These are phyloP conservation scores for Candida jianshihensis DNA, from an alignment of 805 yeast species.

Conservation along the genomic window DNA sequence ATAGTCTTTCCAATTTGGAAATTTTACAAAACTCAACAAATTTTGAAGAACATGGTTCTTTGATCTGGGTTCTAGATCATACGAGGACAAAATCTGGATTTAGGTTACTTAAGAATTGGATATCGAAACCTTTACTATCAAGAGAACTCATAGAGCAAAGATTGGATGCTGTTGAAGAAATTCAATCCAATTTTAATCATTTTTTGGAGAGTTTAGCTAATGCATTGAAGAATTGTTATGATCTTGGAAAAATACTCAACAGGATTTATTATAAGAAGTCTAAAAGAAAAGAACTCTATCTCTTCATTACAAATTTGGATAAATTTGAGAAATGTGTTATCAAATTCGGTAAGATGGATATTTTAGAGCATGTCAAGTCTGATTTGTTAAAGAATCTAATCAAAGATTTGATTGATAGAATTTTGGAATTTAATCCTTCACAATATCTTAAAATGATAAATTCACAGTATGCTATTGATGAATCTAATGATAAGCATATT, in stretches of 20 bases:
- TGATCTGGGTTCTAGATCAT: constrained; percentile 75
- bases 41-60: constrained; percentile 52
- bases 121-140: constrained; percentile 60
- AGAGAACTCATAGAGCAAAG: constrained; percentile 51
- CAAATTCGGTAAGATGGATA: constrained; percentile 22
- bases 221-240: constrained; percentile 35
- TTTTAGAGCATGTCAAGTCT: constrained; percentile 21
- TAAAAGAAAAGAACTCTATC: constrained; percentile 52
- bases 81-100: constrained; percentile 75
- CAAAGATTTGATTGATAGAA: constrained; percentile 27
- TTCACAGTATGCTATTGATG: constrained; percentile 40
- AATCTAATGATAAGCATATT: constrained; percentile 41
- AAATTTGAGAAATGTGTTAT: constrained; percentile 25
- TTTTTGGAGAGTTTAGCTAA: constrained; percentile 31
- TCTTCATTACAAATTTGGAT: constrained; percentile 37
- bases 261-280: constrained; percentile 55
- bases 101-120: constrained; percentile 64
- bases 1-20: constrained; percentile 66
- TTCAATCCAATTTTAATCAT: constrained; percentile 33
- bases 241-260: constrained; percentile 51
- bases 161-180: constrained; percentile 49
- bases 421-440: constrained; percentile 26
- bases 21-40: constrained; percentile 63
- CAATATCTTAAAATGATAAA: constrained; percentile 44
- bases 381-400: constrained; percentile 33